Conservation (phyloP, 306 rosid species). For the Quercus alba region DNA sequence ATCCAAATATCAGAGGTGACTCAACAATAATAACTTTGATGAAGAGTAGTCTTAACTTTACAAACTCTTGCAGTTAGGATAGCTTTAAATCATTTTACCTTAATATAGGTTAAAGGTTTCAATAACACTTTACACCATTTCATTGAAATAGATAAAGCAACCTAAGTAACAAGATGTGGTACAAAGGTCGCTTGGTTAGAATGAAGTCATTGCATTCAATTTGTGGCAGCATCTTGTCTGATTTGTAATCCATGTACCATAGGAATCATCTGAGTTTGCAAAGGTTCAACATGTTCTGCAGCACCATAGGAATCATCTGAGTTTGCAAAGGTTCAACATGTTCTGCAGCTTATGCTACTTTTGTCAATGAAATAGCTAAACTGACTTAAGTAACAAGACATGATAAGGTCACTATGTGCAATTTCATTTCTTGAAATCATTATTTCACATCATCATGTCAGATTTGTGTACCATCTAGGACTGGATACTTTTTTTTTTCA, state of each 20-base stretch:
- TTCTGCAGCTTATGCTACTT: slow-evolving; percentile 14
- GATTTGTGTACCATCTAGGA: neutral
- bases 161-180: neutral
- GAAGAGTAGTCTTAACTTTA: neutral
- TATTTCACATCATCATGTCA: neutral
- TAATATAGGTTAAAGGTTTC: neutral
- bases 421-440: neutral
- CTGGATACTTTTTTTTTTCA: neutral
- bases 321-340: neutral
- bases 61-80: neutral
- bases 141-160: neutral
- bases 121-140: neutral
- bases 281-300: neutral
- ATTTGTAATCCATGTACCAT: neutral
- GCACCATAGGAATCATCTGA: neutral
- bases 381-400: neutral
- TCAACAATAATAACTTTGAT: neutral
- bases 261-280: neutral
- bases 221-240: neutral
- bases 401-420: neutral
- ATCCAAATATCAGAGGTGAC: neutral
- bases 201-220: neutral
- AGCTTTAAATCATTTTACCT: neutral
- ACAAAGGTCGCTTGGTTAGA: neutral
- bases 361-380: slow-evolving; percentile 15